These are phyloP conservation scores for Phytophthora macrochlamydospora DNA, from an alignment of 352 stramenopile genomes.

Conservation along the genomic window DNA sequence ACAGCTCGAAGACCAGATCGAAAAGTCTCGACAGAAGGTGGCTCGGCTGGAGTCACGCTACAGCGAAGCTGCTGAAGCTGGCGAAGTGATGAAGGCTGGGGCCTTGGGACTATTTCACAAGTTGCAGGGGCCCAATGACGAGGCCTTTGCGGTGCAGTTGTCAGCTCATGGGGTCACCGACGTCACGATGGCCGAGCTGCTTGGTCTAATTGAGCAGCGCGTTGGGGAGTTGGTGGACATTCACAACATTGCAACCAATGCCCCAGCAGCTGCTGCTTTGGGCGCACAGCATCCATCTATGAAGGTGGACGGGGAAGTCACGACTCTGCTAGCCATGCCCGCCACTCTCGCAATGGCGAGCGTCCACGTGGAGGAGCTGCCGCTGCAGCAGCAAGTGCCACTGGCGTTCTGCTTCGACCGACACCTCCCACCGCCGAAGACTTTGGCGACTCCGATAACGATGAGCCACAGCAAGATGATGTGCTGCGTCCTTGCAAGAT, in stretches of 20 bases:
- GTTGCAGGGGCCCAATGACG: conserved; percentile 68
- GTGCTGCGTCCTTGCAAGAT: conserved; percentile 73
- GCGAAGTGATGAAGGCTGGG: conserved; percentile 77
- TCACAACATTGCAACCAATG: conserved; percentile 82
- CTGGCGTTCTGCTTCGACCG: conserved; percentile 46
- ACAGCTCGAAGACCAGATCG: conserved; percentile 80
- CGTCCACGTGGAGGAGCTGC: conserved; percentile 19
- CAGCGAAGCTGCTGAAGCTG: conserved; percentile 60
- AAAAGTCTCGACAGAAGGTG: conserved; percentile 84
- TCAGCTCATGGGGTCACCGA: conserved; percentile 71
- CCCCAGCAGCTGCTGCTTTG: conserved; percentile 31
- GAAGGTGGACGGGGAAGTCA: conserved; percentile 39
- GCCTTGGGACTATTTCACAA: conserved; percentile 86
- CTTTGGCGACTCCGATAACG: conserved; percentile 75
- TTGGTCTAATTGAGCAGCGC: conserved; percentile 86
- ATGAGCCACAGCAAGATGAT: conserved; percentile 66
- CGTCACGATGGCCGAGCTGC: conserved; percentile 78
- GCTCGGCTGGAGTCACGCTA: conserved; percentile 66
- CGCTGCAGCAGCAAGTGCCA: neutral
- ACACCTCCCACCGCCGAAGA: conserved; percentile 67
- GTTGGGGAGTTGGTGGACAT: conserved; percentile 88
- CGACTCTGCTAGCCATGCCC: conserved; percentile 25
- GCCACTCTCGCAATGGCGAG: conserved; percentile 26
- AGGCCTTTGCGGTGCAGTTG: conserved; percentile 75
- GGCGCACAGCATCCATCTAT: conserved; percentile 28